Conservation (phyloP, 257 asterid species). For the Capsicum rhomboideum region DNA sequence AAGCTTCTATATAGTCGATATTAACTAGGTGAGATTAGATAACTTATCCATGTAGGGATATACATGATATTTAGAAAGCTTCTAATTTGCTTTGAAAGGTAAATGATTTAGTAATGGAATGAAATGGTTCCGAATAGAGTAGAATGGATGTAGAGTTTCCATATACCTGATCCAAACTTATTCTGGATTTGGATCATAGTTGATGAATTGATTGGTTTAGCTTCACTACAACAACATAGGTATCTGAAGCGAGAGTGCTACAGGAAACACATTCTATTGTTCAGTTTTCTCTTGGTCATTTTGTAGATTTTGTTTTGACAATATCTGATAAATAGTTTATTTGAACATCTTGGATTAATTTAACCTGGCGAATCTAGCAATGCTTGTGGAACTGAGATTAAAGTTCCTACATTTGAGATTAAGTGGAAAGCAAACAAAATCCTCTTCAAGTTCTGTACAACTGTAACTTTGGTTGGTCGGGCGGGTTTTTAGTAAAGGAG, state of each 20-base stretch:
- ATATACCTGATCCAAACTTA: neutral
- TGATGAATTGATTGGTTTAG: neutral
- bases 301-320: neutral
- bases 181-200: neutral
- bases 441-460: neutral
- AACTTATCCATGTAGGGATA: neutral
- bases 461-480: too few species aligned
- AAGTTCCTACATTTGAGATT: neutral
- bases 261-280: neutral
- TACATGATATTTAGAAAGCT: neutral
- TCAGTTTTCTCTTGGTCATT: neutral
- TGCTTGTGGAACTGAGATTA: neutral
- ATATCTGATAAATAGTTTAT: neutral
- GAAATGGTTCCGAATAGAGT: neutral
- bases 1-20: neutral
- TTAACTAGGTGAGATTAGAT: neutral
- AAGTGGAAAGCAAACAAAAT: neutral
- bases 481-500: too few species aligned
- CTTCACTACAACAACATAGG: neutral
- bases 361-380: neutral
- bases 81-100: neutral
- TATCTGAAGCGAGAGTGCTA: neutral
- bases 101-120: neutral
- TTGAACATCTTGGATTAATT: neutral
- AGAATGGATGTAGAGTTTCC: neutral